phyloP scores from a whole-genome alignment of 352 stramenopile genomes.

The Globisporangium mamillatum region DNA sequence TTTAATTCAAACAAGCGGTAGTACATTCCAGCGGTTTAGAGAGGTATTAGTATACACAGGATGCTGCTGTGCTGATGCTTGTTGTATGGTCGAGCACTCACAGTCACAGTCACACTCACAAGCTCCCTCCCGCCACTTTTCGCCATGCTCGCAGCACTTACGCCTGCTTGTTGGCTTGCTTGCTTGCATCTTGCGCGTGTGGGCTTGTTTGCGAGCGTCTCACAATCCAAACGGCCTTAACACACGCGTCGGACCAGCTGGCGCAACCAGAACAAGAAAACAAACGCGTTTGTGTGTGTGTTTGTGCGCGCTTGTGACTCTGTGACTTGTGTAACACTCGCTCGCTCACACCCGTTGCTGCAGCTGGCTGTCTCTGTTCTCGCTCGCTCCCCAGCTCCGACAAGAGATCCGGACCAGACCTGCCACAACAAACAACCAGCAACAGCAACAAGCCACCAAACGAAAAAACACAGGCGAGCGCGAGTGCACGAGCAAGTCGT shows the following conservation, averaged over 20 bases:
- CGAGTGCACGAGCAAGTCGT: background rate
- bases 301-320: background rate
- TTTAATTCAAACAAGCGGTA: background rate
- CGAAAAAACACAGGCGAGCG: background rate
- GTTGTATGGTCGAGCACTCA: background rate
- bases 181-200: background rate
- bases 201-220: background rate
- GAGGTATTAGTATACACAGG: background rate
- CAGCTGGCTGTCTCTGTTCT: slow-evolving; percentile 5
- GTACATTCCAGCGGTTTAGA: background rate
- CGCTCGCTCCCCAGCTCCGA: slow-evolving; percentile 1
- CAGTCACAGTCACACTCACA: no score
- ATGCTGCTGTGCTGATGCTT: background rate
- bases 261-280: slow-evolving; percentile 7
- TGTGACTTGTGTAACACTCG: background rate
- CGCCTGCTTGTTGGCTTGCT: background rate
- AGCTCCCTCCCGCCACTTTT: background rate
- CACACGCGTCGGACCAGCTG: background rate
- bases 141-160: background rate
- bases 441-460: background rate
- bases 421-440: background rate
- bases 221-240: slow-evolving; percentile 5
- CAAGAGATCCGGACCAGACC: slow-evolving; percentile 8
- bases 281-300: background rate
- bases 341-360: background rate